phyloP scores from a whole-genome alignment of 768 basidiomycete genomes.

The Panaeolus cyanescens region DNA sequence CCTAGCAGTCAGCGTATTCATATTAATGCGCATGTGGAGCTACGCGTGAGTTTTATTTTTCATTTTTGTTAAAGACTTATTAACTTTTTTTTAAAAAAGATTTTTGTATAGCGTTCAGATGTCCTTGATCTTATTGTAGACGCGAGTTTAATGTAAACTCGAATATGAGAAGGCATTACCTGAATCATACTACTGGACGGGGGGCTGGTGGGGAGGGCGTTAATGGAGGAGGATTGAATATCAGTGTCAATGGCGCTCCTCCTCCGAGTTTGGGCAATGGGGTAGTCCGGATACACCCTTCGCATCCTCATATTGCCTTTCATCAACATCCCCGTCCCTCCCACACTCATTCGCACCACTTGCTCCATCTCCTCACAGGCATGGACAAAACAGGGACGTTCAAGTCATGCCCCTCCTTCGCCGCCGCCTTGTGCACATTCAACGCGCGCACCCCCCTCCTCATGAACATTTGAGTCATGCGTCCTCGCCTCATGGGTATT shows the following conservation, averaged over 20 bases:
- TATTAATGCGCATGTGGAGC: conserved; percentile 68
- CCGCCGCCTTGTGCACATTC: not conserved
- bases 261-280: not conserved
- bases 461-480: too few species aligned
- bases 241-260: not conserved
- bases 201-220: not conserved
- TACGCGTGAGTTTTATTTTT: conserved; percentile 51
- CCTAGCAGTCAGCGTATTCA: conserved; percentile 70
- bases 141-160: conserved; percentile 83
- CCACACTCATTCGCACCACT: not conserved
- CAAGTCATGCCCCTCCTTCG: not conserved
- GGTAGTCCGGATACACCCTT: not conserved
- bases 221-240: not conserved
- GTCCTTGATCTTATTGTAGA: conserved; percentile 73
- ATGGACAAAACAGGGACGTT: not conserved
- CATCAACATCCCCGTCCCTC: not conserved
- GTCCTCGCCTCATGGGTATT: not conserved
- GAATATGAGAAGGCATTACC: conserved; percentile 81
- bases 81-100: conserved; percentile 7
- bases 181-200: conserved; percentile 54
- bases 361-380: not conserved
- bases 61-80: not conserved
- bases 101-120: conserved; percentile 59
- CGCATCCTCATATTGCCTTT: not conserved
- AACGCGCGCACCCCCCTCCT: not conserved